phyloP scores from a whole-genome alignment of 306 rosid genomes.

The Gastrolobium villosum region DNA sequence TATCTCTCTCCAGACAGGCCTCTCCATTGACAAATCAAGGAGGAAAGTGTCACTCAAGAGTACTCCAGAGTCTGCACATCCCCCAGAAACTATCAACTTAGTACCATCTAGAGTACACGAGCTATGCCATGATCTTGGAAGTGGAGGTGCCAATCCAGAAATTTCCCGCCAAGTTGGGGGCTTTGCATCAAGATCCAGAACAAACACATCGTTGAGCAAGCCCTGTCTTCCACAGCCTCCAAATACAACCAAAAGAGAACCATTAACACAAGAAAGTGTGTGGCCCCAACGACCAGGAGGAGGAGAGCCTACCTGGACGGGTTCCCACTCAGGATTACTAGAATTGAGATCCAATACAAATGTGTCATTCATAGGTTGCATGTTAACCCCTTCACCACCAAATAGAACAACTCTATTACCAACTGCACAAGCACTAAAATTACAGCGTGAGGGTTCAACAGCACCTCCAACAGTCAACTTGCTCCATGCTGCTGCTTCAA shows the following conservation, averaged over 20 bases:
- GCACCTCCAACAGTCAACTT: slow-evolving; percentile 85
- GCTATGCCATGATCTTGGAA: slow-evolving; percentile 96
- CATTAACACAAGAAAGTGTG: slow-evolving; percentile 88
- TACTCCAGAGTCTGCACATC: slow-evolving; percentile 94
- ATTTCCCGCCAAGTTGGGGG: slow-evolving; percentile 95
- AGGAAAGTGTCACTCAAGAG: slow-evolving; percentile 87
- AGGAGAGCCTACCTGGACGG: slow-evolving; percentile 90
- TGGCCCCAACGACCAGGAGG: slow-evolving; percentile 98
- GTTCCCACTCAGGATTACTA: slow-evolving; percentile 90
- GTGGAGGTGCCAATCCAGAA: slow-evolving; percentile 93
- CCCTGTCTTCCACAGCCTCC: slow-evolving; percentile 97
- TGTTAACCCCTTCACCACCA: slow-evolving; percentile 94
- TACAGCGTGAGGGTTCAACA: slow-evolving; percentile 95
- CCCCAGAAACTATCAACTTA: slow-evolving; percentile 91
- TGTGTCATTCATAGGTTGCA: slow-evolving; percentile 96
- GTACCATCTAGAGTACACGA: slow-evolving; percentile 94
- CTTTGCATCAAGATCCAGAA: slow-evolving; percentile 85
- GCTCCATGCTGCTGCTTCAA: slow-evolving; percentile 91
- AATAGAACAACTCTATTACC: slow-evolving; percentile 91
- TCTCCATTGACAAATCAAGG: slow-evolving; percentile 92
- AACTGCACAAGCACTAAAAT: slow-evolving; percentile 93
- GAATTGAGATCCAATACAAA: slow-evolving; percentile 82
- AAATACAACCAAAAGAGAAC: slow-evolving; percentile 84
- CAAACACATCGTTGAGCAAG: slow-evolving; percentile 87
- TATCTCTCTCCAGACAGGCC: slow-evolving; percentile 89